A percentile compares a stretch with the other conserved stretches of the same genome.
These are phyloP conservation scores for Berkeleyomyces basicola DNA, from an alignment of 2,329 filamentous ascomycete species.

Conservation along the genomic window DNA sequence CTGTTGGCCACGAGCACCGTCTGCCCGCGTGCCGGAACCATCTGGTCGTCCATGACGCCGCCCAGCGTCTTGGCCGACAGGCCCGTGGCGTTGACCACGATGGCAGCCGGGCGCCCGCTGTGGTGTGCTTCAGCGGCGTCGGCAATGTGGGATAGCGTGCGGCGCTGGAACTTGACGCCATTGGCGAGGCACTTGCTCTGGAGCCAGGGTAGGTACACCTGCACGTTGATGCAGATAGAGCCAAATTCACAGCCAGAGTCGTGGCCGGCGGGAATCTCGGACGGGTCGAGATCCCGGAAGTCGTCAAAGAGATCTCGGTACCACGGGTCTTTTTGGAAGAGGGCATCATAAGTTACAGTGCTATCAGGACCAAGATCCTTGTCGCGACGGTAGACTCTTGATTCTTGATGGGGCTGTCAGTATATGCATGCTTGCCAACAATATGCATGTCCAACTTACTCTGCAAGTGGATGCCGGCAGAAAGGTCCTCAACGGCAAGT, in stretches of 20 bases:
- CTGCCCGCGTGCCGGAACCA: constrained; percentile 69
- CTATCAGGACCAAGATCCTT: constrained; percentile 36
- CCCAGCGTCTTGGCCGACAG: constrained; percentile 59
- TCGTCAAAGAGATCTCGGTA: constrained; percentile 56
- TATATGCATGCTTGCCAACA: not conserved
- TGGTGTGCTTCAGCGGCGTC: constrained; percentile 34
- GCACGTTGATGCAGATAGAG: constrained; percentile 81
- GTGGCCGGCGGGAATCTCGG: constrained; percentile 44
- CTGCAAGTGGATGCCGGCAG: constrained; percentile 69
- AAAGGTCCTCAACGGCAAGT: constrained; percentile 47
- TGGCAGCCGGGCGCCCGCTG: constrained; percentile 16
- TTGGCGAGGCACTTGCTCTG: constrained; percentile 60
- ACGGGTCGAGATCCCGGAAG: constrained; percentile 43
- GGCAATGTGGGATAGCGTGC: constrained; percentile 48
- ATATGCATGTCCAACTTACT: constrained; percentile 24
- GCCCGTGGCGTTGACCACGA: constrained; percentile 76
- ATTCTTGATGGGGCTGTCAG: constrained; percentile 22
- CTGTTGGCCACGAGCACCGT: constrained; percentile 71
- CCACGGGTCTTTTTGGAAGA: constrained; percentile 54
- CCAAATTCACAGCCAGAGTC: constrained; percentile 62
- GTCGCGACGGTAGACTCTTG: constrained; percentile 34
- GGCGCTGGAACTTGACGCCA: constrained; percentile 52
- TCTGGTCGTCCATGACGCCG: constrained; percentile 58
- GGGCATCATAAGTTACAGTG: constrained; percentile 39
- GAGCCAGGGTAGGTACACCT: constrained; percentile 76